Percentiles rank a stretch among this genome's conserved stretches.
phyloP scores from a whole-genome alignment of 192 early-diverging fungal genomes.

The Mortierella claussenii region DNA sequence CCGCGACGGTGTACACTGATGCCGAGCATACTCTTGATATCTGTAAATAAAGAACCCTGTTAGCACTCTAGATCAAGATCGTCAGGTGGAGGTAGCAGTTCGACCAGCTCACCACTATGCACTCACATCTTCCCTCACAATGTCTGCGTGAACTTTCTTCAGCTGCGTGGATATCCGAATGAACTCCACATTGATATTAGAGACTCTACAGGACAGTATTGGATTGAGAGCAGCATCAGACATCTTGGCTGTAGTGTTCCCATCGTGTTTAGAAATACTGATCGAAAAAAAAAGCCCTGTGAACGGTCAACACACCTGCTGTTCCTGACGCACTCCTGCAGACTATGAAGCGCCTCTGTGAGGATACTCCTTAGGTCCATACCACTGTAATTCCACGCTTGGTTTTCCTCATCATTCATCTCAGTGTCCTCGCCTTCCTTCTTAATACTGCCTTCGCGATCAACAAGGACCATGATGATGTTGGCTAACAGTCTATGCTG shows the following conservation, averaged over 20 bases:
- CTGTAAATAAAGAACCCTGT: constrained; percentile 1
- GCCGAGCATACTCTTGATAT: constrained; percentile 33
- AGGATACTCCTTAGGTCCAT: constrained; percentile 15
- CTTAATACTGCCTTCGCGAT: neutral
- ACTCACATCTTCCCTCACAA: constrained; percentile 15
- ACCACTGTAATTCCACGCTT: constrained; percentile 17
- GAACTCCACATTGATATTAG: constrained; percentile 33
- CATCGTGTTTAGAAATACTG: no score
- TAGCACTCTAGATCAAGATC: neutral
- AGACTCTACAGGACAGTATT: constrained; percentile 5
- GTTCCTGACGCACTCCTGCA: constrained; percentile 18
- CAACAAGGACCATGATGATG: constrained; percentile 24
- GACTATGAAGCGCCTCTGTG: neutral
- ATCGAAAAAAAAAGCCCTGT: neutral
- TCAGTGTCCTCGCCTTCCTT: constrained; percentile 7
- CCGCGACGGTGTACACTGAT: constrained; percentile 22
- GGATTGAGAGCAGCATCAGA: no score
- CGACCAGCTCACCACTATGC: neutral
- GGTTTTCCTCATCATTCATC: neutral
- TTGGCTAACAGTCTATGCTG: neutral
- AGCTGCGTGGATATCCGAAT: constrained; percentile 21
- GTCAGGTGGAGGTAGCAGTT: neutral
- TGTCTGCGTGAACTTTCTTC: neutral
- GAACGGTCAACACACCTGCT: constrained; percentile 16
- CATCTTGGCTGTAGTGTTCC: no score